These are phyloP conservation scores for Hypoxylon trugodes DNA, from an alignment of 495 filamentous ascomycete genomes.

Conservation along the genomic window DNA sequence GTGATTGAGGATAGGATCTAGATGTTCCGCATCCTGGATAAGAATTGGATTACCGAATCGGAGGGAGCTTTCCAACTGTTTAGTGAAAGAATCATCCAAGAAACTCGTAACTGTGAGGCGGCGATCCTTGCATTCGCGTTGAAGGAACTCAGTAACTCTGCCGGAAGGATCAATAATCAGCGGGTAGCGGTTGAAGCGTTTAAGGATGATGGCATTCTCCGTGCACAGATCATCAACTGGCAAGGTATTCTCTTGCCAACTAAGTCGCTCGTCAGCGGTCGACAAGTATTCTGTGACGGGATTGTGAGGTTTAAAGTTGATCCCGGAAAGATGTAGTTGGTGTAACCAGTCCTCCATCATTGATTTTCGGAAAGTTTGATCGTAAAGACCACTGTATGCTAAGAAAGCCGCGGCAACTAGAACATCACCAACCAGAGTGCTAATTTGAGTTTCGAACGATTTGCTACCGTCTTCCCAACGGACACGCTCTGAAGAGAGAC, in stretches of 20 bases:
- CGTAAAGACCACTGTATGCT: conserved; percentile 97
- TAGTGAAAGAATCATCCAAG: conserved; percentile 96
- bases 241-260: conserved; percentile 93
- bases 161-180: conserved; percentile 98
- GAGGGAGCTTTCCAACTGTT: conserved; percentile 94
- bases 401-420: conserved; percentile 94
- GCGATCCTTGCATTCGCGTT: conserved; percentile 91
- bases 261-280: conserved; percentile 91
- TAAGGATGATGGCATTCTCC: conserved; percentile 96
- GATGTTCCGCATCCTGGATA: conserved; percentile 96
- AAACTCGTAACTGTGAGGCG: conserved; percentile 97
- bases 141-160: conserved; percentile 90
- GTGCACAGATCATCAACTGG: conserved; percentile 99
- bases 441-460: conserved; percentile 97
- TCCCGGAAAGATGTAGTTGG: conserved; percentile 87
- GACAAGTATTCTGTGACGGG: conserved; percentile 96
- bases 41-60: conserved; percentile 98
- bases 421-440: conserved; percentile 94
- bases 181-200: conserved; percentile 97
- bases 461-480: conserved; percentile 97
- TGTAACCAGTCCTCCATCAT: conserved; percentile 98
- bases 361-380: conserved; percentile 95
- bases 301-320: conserved; percentile 91
- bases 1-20: conserved; percentile 97
- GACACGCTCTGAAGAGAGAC: conserved; percentile 88